A percentile compares a stretch with the other conserved stretches of the same genome.
Evolutionary conservation across 768 basidiomycete genomes (phyloP).

Genomic region (Vishniacozyma victoriae): DNA sequence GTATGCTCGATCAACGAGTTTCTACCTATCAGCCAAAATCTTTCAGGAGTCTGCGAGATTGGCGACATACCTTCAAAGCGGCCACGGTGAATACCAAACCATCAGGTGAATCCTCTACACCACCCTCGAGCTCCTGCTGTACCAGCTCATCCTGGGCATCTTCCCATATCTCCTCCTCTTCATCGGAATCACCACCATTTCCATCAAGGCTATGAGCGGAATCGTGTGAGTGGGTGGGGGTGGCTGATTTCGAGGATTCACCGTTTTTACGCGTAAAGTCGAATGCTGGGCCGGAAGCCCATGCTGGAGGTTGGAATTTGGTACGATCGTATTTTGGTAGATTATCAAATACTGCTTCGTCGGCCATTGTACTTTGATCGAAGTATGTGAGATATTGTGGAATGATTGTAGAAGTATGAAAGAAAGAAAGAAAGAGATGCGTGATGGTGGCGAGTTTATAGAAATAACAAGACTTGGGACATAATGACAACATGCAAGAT

Average conservation of each 20-base stretch:
- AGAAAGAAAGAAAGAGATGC: too few relatives aligned
- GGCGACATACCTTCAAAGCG: slow-evolving; percentile 5
- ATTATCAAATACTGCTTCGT: neutral
- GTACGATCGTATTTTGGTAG: slow-evolving; percentile 16
- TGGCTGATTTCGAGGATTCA: slow-evolving; percentile 3
- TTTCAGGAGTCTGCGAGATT: neutral
- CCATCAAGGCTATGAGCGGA: neutral
- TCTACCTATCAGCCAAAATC: slow-evolving; percentile 40
- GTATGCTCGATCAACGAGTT: slow-evolving; percentile 54
- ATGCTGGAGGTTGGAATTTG: slow-evolving; percentile 25
- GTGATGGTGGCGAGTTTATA: too few relatives aligned
- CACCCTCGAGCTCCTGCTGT: too few relatives aligned
- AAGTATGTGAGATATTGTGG: too few relatives aligned
- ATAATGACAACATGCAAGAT: too few relatives aligned
- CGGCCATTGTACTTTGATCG: neutral
- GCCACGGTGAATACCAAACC: slow-evolving; percentile 9
- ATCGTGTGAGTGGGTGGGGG: neutral
- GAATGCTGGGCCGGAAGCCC: slow-evolving; percentile 17
- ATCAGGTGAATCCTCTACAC: slow-evolving; percentile 6
- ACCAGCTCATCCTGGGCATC: slow-evolving; percentile 21
- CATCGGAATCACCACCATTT: neutral
- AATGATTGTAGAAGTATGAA: too few relatives aligned
- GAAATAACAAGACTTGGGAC: too few relatives aligned
- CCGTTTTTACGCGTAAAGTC: slow-evolving; percentile 4
- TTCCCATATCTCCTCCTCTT: slow-evolving; percentile 18